Conservation (phyloP, 1,284 basidiomycete genomes). For the Sporisorium reilianum region DNA sequence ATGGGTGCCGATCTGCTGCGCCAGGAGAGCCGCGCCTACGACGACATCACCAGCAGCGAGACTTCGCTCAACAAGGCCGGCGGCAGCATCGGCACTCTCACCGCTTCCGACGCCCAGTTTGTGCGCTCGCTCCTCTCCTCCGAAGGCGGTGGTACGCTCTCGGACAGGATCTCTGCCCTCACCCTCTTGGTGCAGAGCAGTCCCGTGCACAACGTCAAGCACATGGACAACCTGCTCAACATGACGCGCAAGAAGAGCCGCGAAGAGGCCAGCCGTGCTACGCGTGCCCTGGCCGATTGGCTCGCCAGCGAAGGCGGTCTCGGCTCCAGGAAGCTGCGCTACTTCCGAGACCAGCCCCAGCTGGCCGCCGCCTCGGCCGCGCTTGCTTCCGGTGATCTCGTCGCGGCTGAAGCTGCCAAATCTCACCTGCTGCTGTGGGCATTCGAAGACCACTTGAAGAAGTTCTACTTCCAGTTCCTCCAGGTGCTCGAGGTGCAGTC, state of each 20-base stretch:
- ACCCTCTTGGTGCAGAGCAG: conserved; percentile 90
- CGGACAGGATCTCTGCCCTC: conserved; percentile 91
- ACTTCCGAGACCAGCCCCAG: conserved; percentile 86
- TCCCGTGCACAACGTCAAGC: conserved; percentile 82
- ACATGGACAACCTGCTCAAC: conserved; percentile 74
- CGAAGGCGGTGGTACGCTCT: conserved; percentile 76
- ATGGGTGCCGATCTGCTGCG: conserved; percentile 53
- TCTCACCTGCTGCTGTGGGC: conserved; percentile 84
- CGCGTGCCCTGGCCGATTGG: conserved; percentile 95
- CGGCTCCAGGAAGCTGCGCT: conserved; percentile 78
- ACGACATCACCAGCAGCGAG: conserved; percentile 58
- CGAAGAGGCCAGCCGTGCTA: conserved; percentile 89
- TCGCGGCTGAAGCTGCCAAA: conserved; percentile 45
- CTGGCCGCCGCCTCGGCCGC: conserved; percentile 75
- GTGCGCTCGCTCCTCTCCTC: conserved; percentile 63
- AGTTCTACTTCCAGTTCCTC: conserved; percentile 92
- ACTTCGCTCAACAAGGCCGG: conserved; percentile 49
- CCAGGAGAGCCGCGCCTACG: conserved; percentile 59
- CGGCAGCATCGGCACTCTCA: conserved; percentile 58
- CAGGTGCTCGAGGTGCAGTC: conserved; percentile 90
- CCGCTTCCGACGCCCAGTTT: conserved; percentile 65
- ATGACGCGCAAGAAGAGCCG: conserved; percentile 91
- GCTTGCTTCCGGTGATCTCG: conserved; percentile 24
- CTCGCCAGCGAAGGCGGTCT: conserved; percentile 81
- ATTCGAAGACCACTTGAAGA: conserved; percentile 98